Evolutionary conservation across 2,329 filamentous ascomycete genomes (phyloP).

Genomic region (Fusarium ramigenum): DNA sequence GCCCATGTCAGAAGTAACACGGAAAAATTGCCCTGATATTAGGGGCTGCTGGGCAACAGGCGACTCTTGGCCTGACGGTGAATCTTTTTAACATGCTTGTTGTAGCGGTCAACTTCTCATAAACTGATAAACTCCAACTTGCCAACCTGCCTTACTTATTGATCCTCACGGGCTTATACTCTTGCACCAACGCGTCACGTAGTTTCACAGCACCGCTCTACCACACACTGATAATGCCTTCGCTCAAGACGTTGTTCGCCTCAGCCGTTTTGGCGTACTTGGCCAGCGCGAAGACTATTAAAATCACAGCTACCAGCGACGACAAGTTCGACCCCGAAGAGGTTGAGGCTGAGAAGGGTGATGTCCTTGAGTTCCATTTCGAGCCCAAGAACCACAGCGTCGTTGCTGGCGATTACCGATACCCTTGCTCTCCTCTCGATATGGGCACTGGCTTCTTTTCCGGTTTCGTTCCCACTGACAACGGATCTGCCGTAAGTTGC

Average conservation of each 20-base stretch:
- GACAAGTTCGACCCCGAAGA: slow-evolving; percentile 48
- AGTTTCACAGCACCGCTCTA: background rate
- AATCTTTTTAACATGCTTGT: slow-evolving; percentile 7
- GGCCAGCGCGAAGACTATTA: slow-evolving; percentile 46
- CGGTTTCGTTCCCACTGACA: slow-evolving; percentile 45
- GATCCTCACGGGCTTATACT: background rate
- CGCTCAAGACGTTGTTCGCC: slow-evolving; percentile 41
- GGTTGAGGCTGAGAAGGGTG: slow-evolving; percentile 46
- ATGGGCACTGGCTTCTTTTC: slow-evolving; percentile 51
- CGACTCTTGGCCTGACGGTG: slow-evolving; percentile 1
- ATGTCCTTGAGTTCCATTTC: slow-evolving; percentile 52
- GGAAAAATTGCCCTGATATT: slow-evolving; percentile 10
- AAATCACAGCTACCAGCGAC: slow-evolving; percentile 47
- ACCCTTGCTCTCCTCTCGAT: slow-evolving; percentile 48
- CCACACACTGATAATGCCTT: slow-evolving; percentile 41
- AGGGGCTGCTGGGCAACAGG: slow-evolving; percentile 31
- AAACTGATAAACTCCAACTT: background rate
- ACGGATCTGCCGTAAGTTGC: slow-evolving; percentile 43
- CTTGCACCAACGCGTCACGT: background rate
- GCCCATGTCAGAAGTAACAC: slow-evolving; percentile 10
- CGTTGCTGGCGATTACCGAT: slow-evolving; percentile 48
- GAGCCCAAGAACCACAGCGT: slow-evolving; percentile 51
- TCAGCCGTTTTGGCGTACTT: slow-evolving; percentile 39
- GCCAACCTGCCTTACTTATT: background rate
- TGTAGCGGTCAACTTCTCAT: background rate